phyloP scores from a whole-genome alignment of 208 protist species.

The Acanthamoeba lenticulata region DNA sequence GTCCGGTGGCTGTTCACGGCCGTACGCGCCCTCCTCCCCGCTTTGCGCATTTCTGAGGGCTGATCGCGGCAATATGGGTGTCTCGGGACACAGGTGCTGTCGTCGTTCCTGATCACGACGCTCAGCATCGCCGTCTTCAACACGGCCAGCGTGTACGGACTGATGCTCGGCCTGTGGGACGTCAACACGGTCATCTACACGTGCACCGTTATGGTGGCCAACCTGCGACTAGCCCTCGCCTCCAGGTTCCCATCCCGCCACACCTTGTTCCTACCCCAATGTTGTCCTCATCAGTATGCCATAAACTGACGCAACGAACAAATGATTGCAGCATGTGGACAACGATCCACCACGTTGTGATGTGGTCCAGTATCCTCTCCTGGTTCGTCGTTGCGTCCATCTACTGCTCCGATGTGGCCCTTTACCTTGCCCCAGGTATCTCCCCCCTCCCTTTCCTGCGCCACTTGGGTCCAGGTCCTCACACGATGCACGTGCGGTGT shows the following conservation, averaged over 20 bases:
- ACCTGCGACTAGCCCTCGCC: slow-evolving; percentile 23
- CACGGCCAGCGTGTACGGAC: background rate
- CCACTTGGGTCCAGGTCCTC: background rate
- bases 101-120: slow-evolving; percentile 41
- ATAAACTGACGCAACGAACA: background rate
- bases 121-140: slow-evolving; percentile 22
- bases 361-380: background rate
- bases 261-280: background rate
- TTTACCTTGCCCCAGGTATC: slow-evolving; percentile 14
- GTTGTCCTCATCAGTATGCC: background rate
- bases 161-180: background rate
- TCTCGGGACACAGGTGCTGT: background rate
- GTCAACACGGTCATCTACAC: slow-evolving; percentile 42
- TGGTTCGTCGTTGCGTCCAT: slow-evolving; percentile 33
- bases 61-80: background rate
- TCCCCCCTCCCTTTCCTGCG: background rate
- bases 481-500: background rate
- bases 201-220: slow-evolving; percentile 21
- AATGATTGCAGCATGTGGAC: background rate
- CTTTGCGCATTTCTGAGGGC: background rate
- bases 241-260: background rate
- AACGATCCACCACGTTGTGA: slow-evolving; percentile 1
- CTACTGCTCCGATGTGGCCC: slow-evolving; percentile 11
- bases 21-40: background rate
- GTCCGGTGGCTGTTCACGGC: slow-evolving; percentile 26